These are phyloP conservation scores for Pleurotus salmoneostramineus DNA, from an alignment of 768 basidiomycete species.

Conservation along the genomic window DNA sequence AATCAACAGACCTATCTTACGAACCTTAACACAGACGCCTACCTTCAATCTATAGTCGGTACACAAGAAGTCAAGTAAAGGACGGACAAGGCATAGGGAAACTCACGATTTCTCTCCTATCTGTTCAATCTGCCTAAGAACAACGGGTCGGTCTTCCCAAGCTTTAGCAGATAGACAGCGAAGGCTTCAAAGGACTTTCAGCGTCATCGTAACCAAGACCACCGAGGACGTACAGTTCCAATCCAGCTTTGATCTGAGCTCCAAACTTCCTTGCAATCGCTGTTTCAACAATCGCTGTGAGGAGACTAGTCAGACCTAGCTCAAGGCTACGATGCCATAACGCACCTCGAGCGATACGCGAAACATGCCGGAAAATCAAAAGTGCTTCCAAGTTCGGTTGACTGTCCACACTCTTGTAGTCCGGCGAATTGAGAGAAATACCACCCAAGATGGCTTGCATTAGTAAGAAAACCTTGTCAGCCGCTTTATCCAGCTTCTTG, in stretches of 20 bases:
- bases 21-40: conserved; percentile 3
- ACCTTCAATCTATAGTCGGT: conserved; percentile 40
- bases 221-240: conserved; percentile 61
- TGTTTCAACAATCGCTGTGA: conserved; percentile 72
- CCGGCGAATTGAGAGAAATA: conserved; percentile 61
- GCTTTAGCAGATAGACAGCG: conserved; percentile 80
- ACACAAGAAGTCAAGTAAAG: neutral
- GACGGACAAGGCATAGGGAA: neutral
- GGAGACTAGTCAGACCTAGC: no score
- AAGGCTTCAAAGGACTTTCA: conserved; percentile 36
- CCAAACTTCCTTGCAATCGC: conserved; percentile 65
- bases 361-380: conserved; percentile 69
- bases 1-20: conserved; percentile 5
- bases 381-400: conserved; percentile 70
- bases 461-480: conserved; percentile 78
- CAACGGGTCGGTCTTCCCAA: conserved; percentile 87
- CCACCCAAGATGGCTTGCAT: conserved; percentile 80
- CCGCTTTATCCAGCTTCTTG: conserved; percentile 63
- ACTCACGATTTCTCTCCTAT: conserved; percentile 91
- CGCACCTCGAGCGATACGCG: conserved; percentile 78
- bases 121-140: conserved; percentile 84
- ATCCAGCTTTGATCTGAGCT: conserved; percentile 60
- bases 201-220: neutral
- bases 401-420: conserved; percentile 69
- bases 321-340: no score